Evolutionary conservation across 768 basidiomycete genomes (phyloP).

Genomic region (Phylloporus sp.): DNA sequence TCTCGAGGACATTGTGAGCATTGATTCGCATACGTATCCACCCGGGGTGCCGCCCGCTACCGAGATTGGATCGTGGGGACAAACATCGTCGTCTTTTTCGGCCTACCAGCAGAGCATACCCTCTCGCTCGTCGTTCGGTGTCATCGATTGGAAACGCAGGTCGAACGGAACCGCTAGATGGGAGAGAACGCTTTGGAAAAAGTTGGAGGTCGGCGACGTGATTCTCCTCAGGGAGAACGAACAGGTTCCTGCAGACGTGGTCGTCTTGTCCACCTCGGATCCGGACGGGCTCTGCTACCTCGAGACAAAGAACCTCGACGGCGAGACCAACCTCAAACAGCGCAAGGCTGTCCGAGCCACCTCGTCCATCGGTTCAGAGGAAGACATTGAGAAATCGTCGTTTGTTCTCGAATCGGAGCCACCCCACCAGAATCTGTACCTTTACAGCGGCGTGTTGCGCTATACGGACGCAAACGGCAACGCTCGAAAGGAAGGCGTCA

Average conservation of each 20-base stretch:
- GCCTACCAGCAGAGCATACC: conserved; percentile 53
- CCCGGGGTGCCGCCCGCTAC: conserved; percentile 34
- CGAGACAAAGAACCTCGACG: conserved; percentile 97
- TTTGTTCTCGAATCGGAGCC: conserved; percentile 93
- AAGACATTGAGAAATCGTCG: conserved; percentile 81
- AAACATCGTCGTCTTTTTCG: conserved; percentile 39
- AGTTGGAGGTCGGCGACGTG: conserved; percentile 95
- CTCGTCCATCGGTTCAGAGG: conserved; percentile 69
- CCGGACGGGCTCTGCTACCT: conserved; percentile 89
- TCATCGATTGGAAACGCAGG: conserved; percentile 75
- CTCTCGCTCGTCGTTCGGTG: conserved; percentile 57
- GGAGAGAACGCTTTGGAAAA: conserved; percentile 98
- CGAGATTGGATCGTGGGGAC: conserved; percentile 35
- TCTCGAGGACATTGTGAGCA: conserved; percentile 64
- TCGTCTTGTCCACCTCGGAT: conserved; percentile 89
- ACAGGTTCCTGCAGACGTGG: conserved; percentile 93
- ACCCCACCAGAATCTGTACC: conserved; percentile 88
- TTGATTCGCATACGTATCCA: conserved; percentile 63
- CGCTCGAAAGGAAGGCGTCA: conserved; percentile 60
- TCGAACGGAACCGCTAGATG: conserved; percentile 71
- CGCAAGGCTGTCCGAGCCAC: conserved; percentile 76
- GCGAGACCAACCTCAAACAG: conserved; percentile 94
- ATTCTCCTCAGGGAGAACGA: conserved; percentile 90
- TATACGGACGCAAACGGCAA: conserved; percentile 58
- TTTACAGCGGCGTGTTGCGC: conserved; percentile 80